A percentile compares a stretch with the other conserved stretches of the same genome.
Evolutionary conservation across 768 basidiomycete species (phyloP).

Genomic region (Pleurotus platypus): DNA sequence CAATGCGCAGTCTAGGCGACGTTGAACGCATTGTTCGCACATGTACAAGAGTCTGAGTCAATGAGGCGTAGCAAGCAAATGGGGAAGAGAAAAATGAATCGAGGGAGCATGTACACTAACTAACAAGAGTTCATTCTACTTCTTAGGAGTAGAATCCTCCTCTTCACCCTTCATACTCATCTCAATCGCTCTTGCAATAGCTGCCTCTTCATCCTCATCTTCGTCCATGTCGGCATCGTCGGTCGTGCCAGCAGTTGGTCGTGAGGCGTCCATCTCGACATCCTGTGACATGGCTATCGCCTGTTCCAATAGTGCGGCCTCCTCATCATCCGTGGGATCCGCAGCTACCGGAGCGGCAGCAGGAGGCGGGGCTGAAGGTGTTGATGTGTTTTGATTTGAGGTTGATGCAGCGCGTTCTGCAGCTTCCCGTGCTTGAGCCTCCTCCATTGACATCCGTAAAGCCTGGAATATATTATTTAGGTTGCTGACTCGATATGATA

Average conservation of each 20-base stretch:
- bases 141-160: conserved; percentile 41
- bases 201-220: conserved; percentile 80
- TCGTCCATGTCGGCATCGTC: conserved; percentile 61
- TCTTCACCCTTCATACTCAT: conserved; percentile 84
- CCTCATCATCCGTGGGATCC: conserved; percentile 61
- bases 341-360: conserved; percentile 29
- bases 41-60: no score
- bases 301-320: conserved; percentile 71
- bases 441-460: conserved; percentile 95
- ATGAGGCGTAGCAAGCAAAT: no score
- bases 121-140: conserved; percentile 14
- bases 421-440: conserved; percentile 77
- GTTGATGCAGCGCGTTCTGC: conserved; percentile 38
- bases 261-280: conserved; percentile 41
- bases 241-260: conserved; percentile 18
- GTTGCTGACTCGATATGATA: not conserved
- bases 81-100: no score
- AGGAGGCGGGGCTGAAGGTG: conserved; percentile 35
- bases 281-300: conserved; percentile 76
- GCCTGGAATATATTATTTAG: conserved; percentile 47
- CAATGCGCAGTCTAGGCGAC: no score
- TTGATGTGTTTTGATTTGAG: conserved; percentile 22
- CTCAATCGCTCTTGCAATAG: conserved; percentile 85
- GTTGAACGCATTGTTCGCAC: no score
- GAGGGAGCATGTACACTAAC: no score